These are phyloP conservation scores for Exophiala spinifera DNA, from an alignment of 2,329 filamentous ascomycete genomes.

Conservation along the genomic window DNA sequence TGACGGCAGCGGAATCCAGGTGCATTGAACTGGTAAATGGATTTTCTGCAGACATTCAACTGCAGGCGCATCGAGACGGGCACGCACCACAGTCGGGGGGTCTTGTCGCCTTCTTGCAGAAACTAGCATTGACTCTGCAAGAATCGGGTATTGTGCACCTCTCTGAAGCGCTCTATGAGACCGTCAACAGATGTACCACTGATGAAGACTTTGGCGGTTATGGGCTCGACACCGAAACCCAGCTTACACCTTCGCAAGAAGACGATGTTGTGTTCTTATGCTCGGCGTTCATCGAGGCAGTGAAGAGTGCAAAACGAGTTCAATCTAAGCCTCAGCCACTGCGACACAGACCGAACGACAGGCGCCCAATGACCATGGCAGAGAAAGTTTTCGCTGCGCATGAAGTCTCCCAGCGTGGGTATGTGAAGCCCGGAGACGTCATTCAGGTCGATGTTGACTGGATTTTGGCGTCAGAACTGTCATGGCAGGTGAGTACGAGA, in stretches of 20 bases:
- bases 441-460: constrained; percentile 47
- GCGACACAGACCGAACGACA: neutral
- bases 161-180: constrained; percentile 5
- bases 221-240: constrained; percentile 1
- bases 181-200: neutral
- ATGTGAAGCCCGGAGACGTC: constrained; percentile 42
- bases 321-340: neutral
- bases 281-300: constrained; percentile 13
- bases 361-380: constrained; percentile 40
- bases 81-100: neutral
- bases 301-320: constrained; percentile 8
- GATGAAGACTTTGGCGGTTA: constrained; percentile 14
- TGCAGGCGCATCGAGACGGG: neutral
- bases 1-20: neutral
- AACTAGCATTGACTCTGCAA: neutral
- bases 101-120: neutral
- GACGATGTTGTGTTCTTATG: constrained; percentile 11
- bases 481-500: constrained; percentile 47
- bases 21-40: constrained; percentile 4
- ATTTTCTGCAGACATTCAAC: neutral
- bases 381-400: constrained; percentile 49
- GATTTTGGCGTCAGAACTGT: constrained; percentile 46
- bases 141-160: neutral
- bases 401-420: constrained; percentile 37
- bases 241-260: neutral